Conservation (phyloP, 768 basidiomycete species). For the Paxillus involutus region DNA sequence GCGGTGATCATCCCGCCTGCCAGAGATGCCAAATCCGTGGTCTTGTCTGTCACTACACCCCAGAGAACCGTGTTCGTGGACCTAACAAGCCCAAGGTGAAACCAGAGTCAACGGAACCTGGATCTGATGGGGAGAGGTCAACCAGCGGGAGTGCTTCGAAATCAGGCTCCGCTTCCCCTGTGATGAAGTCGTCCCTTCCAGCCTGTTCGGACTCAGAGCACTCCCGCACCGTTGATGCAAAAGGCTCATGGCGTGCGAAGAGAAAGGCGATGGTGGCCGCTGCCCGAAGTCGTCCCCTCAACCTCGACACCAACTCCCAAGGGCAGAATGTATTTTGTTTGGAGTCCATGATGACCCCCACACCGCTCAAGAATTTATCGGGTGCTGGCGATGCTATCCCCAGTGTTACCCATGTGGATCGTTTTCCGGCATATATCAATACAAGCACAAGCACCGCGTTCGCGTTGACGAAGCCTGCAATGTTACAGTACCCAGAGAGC, state of each 20-base stretch:
- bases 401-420: too few species aligned
- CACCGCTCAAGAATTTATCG: too few species aligned
- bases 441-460: background rate
- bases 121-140: background rate
- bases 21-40: conserved; percentile 61
- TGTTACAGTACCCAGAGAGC: background rate
- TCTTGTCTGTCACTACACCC: conserved; percentile 63
- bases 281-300: background rate
- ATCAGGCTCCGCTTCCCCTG: background rate
- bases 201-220: background rate
- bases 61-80: conserved; percentile 63
- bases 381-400: too few species aligned
- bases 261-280: background rate
- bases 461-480: background rate
- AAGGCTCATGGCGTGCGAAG: background rate
- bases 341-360: too few species aligned
- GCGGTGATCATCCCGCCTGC: conserved; percentile 69
- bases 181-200: background rate
- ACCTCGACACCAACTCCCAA: background rate
- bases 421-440: too few species aligned
- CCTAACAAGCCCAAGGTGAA: conserved; percentile 53
- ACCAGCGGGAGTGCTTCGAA: background rate
- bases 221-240: background rate
- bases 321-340: too few species aligned
- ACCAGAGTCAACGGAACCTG: background rate